phyloP scores from a whole-genome alignment of 2,329 filamentous ascomycete genomes.

The Moelleriella libera region DNA sequence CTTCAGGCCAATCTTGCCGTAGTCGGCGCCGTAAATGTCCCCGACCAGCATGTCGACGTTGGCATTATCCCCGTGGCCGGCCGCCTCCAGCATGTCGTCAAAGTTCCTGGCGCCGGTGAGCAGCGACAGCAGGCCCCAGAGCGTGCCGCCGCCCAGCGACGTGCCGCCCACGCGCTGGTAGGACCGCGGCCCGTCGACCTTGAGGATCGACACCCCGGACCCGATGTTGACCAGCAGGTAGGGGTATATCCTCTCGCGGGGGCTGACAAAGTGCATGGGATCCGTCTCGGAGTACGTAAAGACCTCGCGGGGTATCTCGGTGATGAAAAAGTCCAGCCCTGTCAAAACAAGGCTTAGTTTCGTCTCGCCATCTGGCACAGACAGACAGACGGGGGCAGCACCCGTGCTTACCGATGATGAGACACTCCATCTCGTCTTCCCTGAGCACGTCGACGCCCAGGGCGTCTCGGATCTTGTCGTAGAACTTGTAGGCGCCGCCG shows the following conservation, averaged over 20 bases:
- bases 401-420: constrained; percentile 63
- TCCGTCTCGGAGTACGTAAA: constrained; percentile 90
- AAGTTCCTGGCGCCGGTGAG: constrained; percentile 92
- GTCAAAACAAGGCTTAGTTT: background rate
- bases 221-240: constrained; percentile 98
- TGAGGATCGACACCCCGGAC: constrained; percentile 92
- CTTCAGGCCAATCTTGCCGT: constrained; percentile 91
- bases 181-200: constrained; percentile 77
- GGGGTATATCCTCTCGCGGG: constrained; percentile 73
- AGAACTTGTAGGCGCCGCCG: constrained; percentile 92
- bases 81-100: constrained; percentile 90
- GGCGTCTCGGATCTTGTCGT: constrained; percentile 73
- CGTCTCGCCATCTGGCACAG: background rate
- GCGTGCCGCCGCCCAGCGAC: constrained; percentile 87
- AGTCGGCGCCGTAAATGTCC: constrained; percentile 94
- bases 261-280: constrained; percentile 77
- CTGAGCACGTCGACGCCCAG: constrained; percentile 77
- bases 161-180: constrained; percentile 90
- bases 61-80: constrained; percentile 80
- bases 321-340: constrained; percentile 98
- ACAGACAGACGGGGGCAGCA: background rate
- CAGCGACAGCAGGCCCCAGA: constrained; percentile 87
- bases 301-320: constrained; percentile 90
- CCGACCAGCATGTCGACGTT: constrained; percentile 94
- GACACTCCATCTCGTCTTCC: constrained; percentile 97